A percentile compares a stretch with the other conserved stretches of the same genome.
Conservation (phyloP, 176 grass and related monocot species). For the sorghum (Sorghum bicolor) region DNA sequence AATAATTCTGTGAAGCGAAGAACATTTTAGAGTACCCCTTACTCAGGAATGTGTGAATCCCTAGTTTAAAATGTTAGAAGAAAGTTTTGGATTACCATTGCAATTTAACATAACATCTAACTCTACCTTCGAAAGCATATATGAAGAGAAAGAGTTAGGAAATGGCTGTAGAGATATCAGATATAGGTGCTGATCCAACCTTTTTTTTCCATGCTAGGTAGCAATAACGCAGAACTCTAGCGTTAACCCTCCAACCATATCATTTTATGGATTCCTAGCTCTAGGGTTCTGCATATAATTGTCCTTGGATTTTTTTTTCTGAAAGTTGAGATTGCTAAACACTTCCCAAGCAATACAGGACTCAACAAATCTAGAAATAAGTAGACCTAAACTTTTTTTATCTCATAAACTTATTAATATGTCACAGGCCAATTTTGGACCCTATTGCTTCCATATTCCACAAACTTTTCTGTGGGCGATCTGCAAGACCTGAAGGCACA, state of each 20-base stretch:
- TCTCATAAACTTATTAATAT: conserved; percentile 1
- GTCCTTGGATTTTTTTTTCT: not conserved
- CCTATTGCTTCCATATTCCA: conserved; percentile 69
- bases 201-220: not conserved
- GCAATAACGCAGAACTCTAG: not conserved
- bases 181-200: not conserved
- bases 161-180: not conserved
- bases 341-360: not conserved
- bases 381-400: not conserved
- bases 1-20: not conserved
- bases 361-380: not conserved
- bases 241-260: not conserved
- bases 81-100: not conserved
- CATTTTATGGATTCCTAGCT: not conserved
- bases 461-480: conserved; percentile 64
- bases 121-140: not conserved
- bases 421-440: conserved; percentile 62
- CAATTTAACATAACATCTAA: not conserved
- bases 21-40: not conserved
- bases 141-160: not conserved
- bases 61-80: not conserved
- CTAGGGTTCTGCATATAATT: not conserved
- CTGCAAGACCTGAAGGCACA: conserved; percentile 42
- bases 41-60: not conserved
- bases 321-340: not conserved